A percentile compares a stretch with the other conserved stretches of the same genome.
Evolutionary conservation across 495 filamentous ascomycete species (phyloP).

Genomic region (Lasiosphaeris hirsuta): DNA sequence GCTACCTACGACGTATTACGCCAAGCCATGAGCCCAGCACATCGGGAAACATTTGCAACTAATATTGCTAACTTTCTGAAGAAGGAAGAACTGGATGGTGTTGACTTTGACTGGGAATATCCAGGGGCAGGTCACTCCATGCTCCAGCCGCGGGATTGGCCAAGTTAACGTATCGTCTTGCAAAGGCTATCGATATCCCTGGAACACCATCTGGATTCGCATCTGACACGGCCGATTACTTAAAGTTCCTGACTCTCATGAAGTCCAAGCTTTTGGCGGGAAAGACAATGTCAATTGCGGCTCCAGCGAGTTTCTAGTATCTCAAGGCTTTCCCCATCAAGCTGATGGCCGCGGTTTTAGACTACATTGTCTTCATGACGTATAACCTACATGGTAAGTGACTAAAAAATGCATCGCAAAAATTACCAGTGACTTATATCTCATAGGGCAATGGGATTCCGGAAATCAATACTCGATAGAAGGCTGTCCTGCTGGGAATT

Average conservation of each 20-base stretch:
- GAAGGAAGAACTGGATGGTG: conserved; percentile 26
- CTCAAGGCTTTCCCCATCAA: conserved; percentile 15
- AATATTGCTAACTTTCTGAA: conserved; percentile 26
- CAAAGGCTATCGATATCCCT: conserved; percentile 20
- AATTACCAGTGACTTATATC: too few species aligned
- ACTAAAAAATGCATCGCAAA: too few species aligned
- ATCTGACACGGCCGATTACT: conserved; percentile 15
- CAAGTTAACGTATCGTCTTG: conserved; percentile 17
- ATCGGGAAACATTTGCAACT: conserved; percentile 19
- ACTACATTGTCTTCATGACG: conserved; percentile 28
- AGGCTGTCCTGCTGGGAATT: too few species aligned
- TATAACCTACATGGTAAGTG: too few species aligned
- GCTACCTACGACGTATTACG: conserved; percentile 27
- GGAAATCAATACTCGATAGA: too few species aligned
- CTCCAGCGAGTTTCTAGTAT: conserved; percentile 23
- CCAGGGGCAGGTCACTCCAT: conserved; percentile 26
- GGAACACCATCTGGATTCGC: conserved; percentile 18
- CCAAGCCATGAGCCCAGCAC: conserved; percentile 17
- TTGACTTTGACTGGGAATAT: conserved; percentile 38
- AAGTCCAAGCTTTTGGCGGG: neutral
- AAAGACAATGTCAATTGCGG: conserved; percentile 22
- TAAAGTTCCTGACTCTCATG: conserved; percentile 12
- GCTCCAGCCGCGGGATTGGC: neutral
- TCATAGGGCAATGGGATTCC: too few species aligned
- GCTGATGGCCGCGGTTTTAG: conserved; percentile 15